phyloP scores from a whole-genome alignment of 2,329 filamentous ascomycete species.

The Pseudogymnoascus sp. region DNA sequence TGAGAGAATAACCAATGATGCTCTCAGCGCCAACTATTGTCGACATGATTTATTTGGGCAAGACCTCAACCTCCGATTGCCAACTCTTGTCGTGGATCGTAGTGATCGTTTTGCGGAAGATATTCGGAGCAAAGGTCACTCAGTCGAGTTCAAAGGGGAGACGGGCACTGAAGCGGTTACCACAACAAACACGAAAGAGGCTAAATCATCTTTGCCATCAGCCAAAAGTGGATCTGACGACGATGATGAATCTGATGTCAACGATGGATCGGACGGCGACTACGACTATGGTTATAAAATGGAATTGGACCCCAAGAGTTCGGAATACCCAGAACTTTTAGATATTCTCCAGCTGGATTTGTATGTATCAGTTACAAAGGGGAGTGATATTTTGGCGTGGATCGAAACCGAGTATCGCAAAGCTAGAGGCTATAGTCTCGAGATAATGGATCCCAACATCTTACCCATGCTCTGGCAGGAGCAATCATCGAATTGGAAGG shows the following conservation, averaged over 20 bases:
- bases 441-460: neutral
- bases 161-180: neutral
- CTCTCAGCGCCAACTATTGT: neutral
- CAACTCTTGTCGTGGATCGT: neutral
- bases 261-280: neutral
- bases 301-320: neutral
- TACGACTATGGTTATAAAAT: neutral
- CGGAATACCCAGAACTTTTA: neutral
- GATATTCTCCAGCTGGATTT: neutral
- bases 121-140: neutral
- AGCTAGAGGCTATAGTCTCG: neutral
- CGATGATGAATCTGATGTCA: neutral
- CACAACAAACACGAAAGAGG: neutral
- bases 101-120: neutral
- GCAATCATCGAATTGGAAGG: slow-evolving; percentile 46
- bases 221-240: neutral
- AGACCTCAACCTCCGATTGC: neutral
- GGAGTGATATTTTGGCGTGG: neutral
- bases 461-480: slow-evolving; percentile 26
- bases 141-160: neutral
- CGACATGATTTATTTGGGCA: neutral
- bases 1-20: neutral
- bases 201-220: neutral
- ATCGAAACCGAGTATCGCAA: slow-evolving; percentile 7
- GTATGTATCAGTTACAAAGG: neutral